A percentile compares a stretch with the other conserved stretches of the same genome.
Conservation (phyloP, 805 yeast genomes). For the Peterozyma toletana region DNA sequence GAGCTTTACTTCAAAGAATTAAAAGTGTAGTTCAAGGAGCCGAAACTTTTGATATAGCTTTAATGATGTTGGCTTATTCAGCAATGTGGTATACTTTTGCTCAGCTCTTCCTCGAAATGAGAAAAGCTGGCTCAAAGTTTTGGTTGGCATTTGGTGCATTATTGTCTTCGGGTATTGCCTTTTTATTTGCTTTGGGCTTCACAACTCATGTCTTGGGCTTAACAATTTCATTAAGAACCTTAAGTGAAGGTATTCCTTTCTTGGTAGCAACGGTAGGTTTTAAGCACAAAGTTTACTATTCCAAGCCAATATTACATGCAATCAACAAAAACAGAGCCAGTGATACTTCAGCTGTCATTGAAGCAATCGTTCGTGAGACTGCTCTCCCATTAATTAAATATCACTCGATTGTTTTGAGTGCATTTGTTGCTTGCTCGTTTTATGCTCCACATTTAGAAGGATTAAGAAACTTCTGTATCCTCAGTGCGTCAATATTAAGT, state of each 20-base stretch:
- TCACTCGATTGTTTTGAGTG: conserved; percentile 62
- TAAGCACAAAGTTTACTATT: conserved; percentile 72
- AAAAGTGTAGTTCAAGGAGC: conserved; percentile 54
- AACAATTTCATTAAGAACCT: conserved; percentile 61
- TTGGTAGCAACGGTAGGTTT: conserved; percentile 89
- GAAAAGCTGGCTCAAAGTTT: conserved; percentile 69
- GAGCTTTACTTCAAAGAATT: conserved; percentile 31
- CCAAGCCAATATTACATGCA: conserved; percentile 47
- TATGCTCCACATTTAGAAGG: conserved; percentile 66
- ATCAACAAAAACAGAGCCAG: conserved; percentile 18
- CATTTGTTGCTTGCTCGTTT: conserved; percentile 60
- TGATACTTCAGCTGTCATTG: conserved; percentile 23
- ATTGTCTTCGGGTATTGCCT: conserved; percentile 74
- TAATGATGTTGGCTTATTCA: conserved; percentile 72
- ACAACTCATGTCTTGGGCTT: conserved; percentile 49
- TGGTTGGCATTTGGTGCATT: conserved; percentile 83
- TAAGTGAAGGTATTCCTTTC: conserved; percentile 91
- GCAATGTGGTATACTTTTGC: conserved; percentile 85
- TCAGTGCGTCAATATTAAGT: conserved; percentile 61
- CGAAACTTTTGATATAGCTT: conserved; percentile 76
- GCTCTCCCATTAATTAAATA: conserved; percentile 60
- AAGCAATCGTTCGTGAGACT: conserved; percentile 21
- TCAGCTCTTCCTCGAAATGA: conserved; percentile 71
- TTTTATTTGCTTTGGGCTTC: conserved; percentile 67
- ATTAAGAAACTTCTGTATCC: conserved; percentile 70